These are phyloP conservation scores for Leptomonas pyrrhocoris DNA, from an alignment of 208 protist genomes.

Conservation along the genomic window DNA sequence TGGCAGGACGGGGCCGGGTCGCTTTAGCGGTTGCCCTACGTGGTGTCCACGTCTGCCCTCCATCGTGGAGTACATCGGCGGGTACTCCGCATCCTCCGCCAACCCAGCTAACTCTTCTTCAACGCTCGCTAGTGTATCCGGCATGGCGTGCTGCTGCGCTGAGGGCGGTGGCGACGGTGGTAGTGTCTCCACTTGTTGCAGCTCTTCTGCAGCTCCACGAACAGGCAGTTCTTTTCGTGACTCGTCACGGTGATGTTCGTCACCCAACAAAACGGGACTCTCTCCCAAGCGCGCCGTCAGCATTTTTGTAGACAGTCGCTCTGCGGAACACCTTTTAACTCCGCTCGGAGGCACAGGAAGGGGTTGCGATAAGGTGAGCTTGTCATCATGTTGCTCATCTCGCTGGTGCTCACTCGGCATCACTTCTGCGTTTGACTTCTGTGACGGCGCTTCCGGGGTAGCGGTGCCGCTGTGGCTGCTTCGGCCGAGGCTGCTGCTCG, in stretches of 20 bases:
- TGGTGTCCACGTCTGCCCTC: not conserved
- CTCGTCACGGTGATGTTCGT: too few relatives aligned
- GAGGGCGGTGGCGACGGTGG: not conserved
- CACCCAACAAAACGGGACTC: too few relatives aligned
- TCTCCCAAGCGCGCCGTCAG: too few relatives aligned
- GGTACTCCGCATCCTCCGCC: conserved; percentile 14
- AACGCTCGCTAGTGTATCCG: conserved; percentile 19
- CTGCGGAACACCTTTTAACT: too few relatives aligned
- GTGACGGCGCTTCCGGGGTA: too few relatives aligned
- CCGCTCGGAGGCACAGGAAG: too few relatives aligned
- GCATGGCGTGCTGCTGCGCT: not conserved
- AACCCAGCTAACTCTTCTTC: conserved; percentile 22
- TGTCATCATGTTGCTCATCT: not conserved
- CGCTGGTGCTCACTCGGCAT: not conserved
- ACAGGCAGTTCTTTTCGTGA: too few relatives aligned
- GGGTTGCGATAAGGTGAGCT: too few relatives aligned
- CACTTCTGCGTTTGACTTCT: too few relatives aligned
- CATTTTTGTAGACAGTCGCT: too few relatives aligned
- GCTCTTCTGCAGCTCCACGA: too few relatives aligned
- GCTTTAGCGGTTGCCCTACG: conserved; percentile 4
- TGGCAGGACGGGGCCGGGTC: not conserved
- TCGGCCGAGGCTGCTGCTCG: not conserved
- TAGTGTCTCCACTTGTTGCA: too few relatives aligned
- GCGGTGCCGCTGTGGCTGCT: not conserved
- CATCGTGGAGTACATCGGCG: not conserved